Evolutionary conservation across 495 filamentous ascomycete genomes (phyloP), one percentile per base, ranked within the genome.

Genomic region (Penicillium psychrofluorescens): DNA sequence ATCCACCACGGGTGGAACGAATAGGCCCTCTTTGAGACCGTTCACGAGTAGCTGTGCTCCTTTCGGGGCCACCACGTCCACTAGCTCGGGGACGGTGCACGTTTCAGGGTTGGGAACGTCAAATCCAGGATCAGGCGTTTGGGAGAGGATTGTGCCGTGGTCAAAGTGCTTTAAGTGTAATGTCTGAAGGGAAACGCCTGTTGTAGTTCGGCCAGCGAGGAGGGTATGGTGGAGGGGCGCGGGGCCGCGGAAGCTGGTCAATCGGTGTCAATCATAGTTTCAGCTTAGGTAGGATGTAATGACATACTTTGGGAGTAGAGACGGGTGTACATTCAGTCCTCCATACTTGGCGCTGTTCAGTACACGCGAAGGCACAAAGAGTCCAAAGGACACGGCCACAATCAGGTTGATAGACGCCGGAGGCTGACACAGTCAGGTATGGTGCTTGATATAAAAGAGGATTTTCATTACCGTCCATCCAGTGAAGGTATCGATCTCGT

Each of bases 381-480:
- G 76, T 4, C 92, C 92, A 61, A 97, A 98, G 7, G 92, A 96
- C n/a, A 96, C 94, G 15, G 90, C 89, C 30, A 97, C 76, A 45
- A 98, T 82, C 35, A 98, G 71, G 58, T 96, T 90, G 47, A 85
- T 81, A 13, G 66, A 64, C 31, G 54, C 49, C 7, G 85, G 84
- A 38, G 79, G 77, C 80, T 86, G 53, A 37, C 15, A 38, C 4
- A 30, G 43, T 62, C 38, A 63, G 55, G 51, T 29, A 46, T 35
- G 12, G 22, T 22, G 22, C 22, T 22, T 36, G 27, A 34, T 32
- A 36, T 11, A 11, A 3, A 14, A 8, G 7, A 14, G 10, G 10
- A 9, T 34, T 40, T 35, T 35, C 38, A 46, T 64, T 72, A 88
- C 85, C 59, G 76, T 62, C 89, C 89, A 95, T n/a, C 76, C 78